A percentile compares a stretch with the other conserved stretches of the same genome.
phyloP scores from a whole-genome alignment of 768 basidiomycete genomes.

The Trametes punicea region DNA sequence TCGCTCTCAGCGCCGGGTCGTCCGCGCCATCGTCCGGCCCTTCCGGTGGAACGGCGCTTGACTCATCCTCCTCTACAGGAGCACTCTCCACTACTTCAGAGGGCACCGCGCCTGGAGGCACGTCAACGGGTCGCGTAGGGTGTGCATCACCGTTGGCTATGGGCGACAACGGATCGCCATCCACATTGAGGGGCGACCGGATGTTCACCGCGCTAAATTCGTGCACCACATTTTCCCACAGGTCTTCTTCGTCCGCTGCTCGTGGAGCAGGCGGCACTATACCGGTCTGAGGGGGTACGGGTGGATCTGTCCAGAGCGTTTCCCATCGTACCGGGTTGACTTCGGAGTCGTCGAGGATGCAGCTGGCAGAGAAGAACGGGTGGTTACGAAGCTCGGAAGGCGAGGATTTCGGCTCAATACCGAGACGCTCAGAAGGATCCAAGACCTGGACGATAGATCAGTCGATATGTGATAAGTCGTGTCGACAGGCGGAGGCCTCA shows the following conservation, averaged over 20 bases:
- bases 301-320: constrained; percentile 15
- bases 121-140: neutral
- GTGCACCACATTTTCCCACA: constrained; percentile 16
- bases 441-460: constrained; percentile 2
- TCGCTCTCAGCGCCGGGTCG: constrained; percentile 1
- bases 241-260: neutral
- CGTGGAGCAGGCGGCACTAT: constrained; percentile 1
- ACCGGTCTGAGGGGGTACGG: constrained; percentile 11
- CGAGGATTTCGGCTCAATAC: constrained; percentile 14
- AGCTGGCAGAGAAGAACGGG: constrained; percentile 2
- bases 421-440: constrained; percentile 16
- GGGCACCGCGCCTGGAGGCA: neutral
- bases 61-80: neutral
- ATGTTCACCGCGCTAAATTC: constrained; percentile 13
- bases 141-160: neutral
- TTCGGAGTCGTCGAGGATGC: neutral
- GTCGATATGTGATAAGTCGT: neutral
- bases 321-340: constrained; percentile 4
- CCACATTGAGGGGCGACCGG: neutral
- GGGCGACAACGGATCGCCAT: neutral
- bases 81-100: neutral
- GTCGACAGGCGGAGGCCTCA: neutral
- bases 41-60: neutral
- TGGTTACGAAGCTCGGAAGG: constrained; percentile 10
- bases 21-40: neutral